A percentile compares a stretch with the other conserved stretches of the same genome.
phyloP scores from a whole-genome alignment of 176 grass and related monocot species.

The Musa itinerans region DNA sequence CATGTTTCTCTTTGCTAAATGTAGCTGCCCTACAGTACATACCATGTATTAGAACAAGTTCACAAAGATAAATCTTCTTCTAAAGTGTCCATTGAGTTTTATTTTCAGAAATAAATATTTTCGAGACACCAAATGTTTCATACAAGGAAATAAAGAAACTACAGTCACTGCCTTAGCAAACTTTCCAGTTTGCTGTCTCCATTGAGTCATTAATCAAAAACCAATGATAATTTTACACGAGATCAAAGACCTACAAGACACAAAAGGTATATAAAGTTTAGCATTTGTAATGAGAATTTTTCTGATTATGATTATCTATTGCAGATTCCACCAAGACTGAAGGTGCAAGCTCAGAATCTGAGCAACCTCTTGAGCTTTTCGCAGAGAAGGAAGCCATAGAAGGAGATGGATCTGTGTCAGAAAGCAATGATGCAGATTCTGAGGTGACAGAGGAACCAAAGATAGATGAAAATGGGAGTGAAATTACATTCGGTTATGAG shows the following conservation, averaged over 20 bases:
- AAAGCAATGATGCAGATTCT: conserved; percentile 31
- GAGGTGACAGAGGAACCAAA: conserved; percentile 44
- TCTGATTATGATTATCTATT: conserved; percentile 15
- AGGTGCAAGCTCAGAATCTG: conserved; percentile 26
- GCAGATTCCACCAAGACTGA: conserved; percentile 33
- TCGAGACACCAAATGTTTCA: too few species aligned
- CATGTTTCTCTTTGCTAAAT: not conserved
- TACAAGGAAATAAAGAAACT: not conserved
- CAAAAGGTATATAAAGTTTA: not conserved
- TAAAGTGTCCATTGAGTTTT: not conserved
- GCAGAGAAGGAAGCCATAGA: conserved; percentile 48
- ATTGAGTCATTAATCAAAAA: not conserved
- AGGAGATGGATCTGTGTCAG: conserved; percentile 26
- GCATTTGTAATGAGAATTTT: not conserved
- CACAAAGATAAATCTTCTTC: not conserved
- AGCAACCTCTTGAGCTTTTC: conserved; percentile 35
- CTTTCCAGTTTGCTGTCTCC: not conserved
- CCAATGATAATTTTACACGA: not conserved
- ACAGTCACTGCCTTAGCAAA: not conserved
- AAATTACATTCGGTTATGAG: conserved; percentile 69
- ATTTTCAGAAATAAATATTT: too few species aligned
- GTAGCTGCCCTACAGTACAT: not conserved
- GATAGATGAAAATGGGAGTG: conserved; percentile 46
- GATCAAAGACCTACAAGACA: not conserved
- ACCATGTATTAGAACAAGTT: not conserved